Conservation (phyloP, 306 rosid species). For the Quercus berberidifolia region DNA sequence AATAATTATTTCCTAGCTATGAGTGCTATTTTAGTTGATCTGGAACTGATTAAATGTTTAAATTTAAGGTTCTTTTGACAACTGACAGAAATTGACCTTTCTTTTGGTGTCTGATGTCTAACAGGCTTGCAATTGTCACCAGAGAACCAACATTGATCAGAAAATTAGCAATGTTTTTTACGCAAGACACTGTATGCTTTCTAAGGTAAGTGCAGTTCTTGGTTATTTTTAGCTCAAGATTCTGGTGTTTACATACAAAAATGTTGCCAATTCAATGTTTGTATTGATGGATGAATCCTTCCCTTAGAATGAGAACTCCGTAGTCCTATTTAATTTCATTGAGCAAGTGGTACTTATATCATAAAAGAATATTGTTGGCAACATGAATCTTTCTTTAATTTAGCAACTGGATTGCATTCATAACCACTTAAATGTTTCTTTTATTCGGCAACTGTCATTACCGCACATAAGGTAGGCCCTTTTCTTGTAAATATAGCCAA, state of each 20-base stretch:
- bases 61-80: slow-evolving; percentile 22
- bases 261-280: not conserved
- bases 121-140: slow-evolving; percentile 7
- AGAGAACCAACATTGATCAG: slow-evolving; percentile 13
- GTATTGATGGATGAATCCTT: not conserved
- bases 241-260: slow-evolving; percentile 4
- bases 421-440: not conserved
- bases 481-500: slow-evolving; percentile 19
- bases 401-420: slow-evolving; percentile 6
- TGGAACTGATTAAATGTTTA: slow-evolving; percentile 24
- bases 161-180: slow-evolving; percentile 15
- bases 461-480: slow-evolving; percentile 2
- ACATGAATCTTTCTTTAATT: not conserved
- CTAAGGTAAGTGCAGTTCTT: slow-evolving; percentile 11
- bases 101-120: slow-evolving; percentile 17
- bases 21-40: slow-evolving; percentile 17
- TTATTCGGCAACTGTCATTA: slow-evolving; percentile 10
- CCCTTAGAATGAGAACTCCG: not conserved
- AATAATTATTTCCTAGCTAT: not conserved
- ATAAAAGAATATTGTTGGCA: not conserved
- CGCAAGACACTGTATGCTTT: not conserved
- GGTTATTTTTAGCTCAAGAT: slow-evolving; percentile 1
- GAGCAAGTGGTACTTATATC: not conserved
- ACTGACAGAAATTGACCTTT: slow-evolving; percentile 7
- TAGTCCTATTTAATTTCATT: not conserved